Evolutionary conservation across 2,329 filamentous ascomycete genomes (phyloP).

Genomic region (Colletotrichum sp.): DNA sequence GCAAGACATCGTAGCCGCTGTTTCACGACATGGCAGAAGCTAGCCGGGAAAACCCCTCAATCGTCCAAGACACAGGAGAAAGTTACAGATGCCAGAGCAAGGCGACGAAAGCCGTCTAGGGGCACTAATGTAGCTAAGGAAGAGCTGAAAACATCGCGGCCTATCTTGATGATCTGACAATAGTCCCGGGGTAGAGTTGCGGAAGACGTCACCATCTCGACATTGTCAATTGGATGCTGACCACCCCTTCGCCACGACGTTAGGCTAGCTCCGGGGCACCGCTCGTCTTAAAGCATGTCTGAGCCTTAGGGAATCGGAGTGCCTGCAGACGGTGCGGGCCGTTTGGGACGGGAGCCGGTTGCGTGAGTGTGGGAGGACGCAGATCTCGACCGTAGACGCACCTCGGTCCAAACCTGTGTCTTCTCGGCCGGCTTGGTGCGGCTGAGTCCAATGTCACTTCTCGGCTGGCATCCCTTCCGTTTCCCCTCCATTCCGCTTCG

Average conservation of each 20-base stretch:
- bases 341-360: neutral
- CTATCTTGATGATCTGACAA: neutral
- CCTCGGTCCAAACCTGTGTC: neutral
- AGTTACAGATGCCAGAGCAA: neutral
- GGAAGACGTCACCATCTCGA: neutral
- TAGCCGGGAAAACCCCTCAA: neutral
- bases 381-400: neutral
- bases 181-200: neutral
- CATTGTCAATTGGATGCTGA: neutral
- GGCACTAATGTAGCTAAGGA: neutral
- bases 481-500: neutral
- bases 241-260: neutral
- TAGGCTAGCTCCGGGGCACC: neutral
- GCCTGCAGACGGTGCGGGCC: slow-evolving; percentile 7
- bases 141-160: neutral
- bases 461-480: neutral
- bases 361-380: neutral
- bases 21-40: neutral
- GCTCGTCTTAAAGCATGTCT: neutral
- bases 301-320: neutral
- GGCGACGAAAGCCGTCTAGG: neutral
- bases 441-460: neutral
- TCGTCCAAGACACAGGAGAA: neutral
- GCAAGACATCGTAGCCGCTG: neutral
- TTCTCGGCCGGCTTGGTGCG: neutral